Percentiles rank a stretch among this genome's conserved stretches.
Conservation (phyloP, 306 rosid species). For the Vigna nakashimae region DNA sequence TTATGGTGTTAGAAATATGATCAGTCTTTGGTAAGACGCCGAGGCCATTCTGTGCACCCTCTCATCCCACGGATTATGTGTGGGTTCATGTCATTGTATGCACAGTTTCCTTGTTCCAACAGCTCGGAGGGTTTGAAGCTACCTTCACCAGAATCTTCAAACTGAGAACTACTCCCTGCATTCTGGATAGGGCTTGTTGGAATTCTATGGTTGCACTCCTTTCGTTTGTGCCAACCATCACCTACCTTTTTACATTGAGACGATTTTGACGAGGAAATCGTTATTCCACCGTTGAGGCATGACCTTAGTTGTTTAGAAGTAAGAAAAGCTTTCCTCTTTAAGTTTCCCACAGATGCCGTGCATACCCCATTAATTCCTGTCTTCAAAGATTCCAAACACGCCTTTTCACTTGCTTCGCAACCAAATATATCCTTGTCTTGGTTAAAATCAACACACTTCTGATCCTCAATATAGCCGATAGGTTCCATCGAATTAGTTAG, state of each 20-base stretch:
- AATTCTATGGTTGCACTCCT: slow-evolving; percentile 14
- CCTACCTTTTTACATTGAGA: slow-evolving; percentile 7
- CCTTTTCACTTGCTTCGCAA: slow-evolving; percentile 20
- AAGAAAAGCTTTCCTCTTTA: slow-evolving; percentile 28
- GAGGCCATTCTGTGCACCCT: slow-evolving; percentile 68
- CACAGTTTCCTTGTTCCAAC: slow-evolving; percentile 28
- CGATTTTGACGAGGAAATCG: neutral
- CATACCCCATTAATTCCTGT: neutral
- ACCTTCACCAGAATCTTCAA: neutral
- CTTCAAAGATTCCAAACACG: neutral
- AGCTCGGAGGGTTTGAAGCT: slow-evolving; percentile 32
- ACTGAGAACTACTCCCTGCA: slow-evolving; percentile 13
- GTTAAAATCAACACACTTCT: neutral
- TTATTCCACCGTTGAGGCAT: slow-evolving; percentile 10
- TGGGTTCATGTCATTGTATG: slow-evolving; percentile 39
- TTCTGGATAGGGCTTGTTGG: slow-evolving; percentile 35
- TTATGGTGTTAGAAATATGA: too few species aligned
- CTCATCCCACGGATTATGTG: slow-evolving; percentile 58
- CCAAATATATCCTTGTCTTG: neutral
- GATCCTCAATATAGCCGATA: neutral
- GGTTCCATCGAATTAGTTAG: neutral
- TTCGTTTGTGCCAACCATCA: neutral
- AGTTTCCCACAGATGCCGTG: neutral
- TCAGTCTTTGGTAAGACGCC: neutral
- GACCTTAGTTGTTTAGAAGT: slow-evolving; percentile 36